phyloP scores from a whole-genome alignment of 805 yeast genomes.

The Candida cerambycidarum region DNA sequence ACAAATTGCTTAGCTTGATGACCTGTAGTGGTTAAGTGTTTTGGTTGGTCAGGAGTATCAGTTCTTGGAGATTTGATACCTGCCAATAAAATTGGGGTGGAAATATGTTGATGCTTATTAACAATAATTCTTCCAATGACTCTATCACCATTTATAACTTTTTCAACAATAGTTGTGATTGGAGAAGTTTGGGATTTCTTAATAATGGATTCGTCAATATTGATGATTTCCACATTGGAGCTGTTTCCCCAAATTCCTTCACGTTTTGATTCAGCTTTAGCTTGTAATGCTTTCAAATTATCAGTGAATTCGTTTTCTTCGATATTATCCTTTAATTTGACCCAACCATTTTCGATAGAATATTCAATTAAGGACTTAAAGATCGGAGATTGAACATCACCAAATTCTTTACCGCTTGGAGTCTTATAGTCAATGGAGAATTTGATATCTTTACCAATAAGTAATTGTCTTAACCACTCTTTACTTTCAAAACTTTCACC shows the following conservation, averaged over 20 bases:
- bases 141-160: constrained; percentile 77
- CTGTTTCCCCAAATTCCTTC: constrained; percentile 55
- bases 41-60: constrained; percentile 41
- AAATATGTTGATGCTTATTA: constrained; percentile 50
- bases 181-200: constrained; percentile 41
- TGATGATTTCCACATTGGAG: constrained; percentile 19
- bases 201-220: constrained; percentile 32
- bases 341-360: constrained; percentile 58
- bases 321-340: constrained; percentile 58
- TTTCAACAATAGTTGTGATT: constrained; percentile 64
- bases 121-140: constrained; percentile 58
- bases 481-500: constrained; percentile 60
- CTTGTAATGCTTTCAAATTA: constrained; percentile 41
- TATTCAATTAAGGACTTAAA: constrained; percentile 59
- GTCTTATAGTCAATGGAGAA: constrained; percentile 57
- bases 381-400: constrained; percentile 66
- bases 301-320: constrained; percentile 40
- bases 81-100: constrained; percentile 63
- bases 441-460: constrained; percentile 64
- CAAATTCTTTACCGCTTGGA: constrained; percentile 63
- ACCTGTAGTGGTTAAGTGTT: constrained; percentile 38
- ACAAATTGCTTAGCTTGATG: constrained; percentile 65
- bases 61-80: constrained; percentile 76
- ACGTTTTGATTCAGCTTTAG: constrained; percentile 50
- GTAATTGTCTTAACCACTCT: constrained; percentile 58